Evolutionary conservation across 805 yeast genomes (phyloP), one percentile per base, ranked within the genome.

Genomic region (Yarrowia deformans): DNA sequence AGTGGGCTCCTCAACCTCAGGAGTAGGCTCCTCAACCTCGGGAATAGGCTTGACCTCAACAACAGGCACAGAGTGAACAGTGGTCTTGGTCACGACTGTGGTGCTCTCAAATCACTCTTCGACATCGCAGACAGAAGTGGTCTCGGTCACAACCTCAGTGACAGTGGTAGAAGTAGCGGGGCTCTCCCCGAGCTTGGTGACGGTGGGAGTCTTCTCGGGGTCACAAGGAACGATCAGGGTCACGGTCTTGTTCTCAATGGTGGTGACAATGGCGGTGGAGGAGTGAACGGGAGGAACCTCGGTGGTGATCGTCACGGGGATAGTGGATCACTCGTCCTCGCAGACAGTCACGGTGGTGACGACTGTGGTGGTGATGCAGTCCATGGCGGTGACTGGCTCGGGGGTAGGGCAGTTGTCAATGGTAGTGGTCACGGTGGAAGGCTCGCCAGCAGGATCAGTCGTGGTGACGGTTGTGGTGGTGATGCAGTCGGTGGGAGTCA

Each of bases 231-330:
- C 52, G 1, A 42, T 43, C 34, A 58, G 52, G 3, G 66, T 58
- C 18, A 58, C 66, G 13, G 66, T 58, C 42, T 45, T 43, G 52
- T 18, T 14, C 8, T 43, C 42, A 10, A 58, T 29, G 8, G 29
- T 29, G 23, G 66, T 58, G 40, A 58, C 19, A 18, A 58, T 29
- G 18, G 52, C 34, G 49, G 50, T 58, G 37, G 66, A 39, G 7
- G 49, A 12, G 18, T 58, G 63, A n/a, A 40, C 48, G 4, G 63
- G 39, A 40, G 63, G 63, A 7, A 56, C 63, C 23, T 56, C 63
- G 23, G 63, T 56, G 37, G 63, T 58, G n/a, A 58, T 58, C 29
- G 64, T 58, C 50, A 58, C 64, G 40, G 64, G 64, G 45, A 42
- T 58, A n/a, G 49, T 42, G 50, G 49, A 43, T 50, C 64, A 58